Base-by-base conservation (phyloP, 169 alveolate species). In the Plasmodium chabaudi region DNA sequence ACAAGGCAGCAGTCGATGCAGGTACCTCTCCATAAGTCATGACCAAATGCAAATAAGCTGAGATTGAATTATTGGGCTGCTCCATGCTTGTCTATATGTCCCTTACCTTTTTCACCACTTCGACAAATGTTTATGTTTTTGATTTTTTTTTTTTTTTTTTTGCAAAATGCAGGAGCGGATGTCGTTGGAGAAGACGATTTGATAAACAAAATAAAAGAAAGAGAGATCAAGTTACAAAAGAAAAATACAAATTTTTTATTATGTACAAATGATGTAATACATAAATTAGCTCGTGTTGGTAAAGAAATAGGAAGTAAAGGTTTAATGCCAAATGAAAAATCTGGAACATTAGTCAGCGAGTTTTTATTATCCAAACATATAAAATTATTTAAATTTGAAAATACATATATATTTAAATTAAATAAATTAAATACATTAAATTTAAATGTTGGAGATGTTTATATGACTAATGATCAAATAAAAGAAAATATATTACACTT, bases 401-500 rank as follows among this genome's bases (percentile, higher is more conserved):
- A 82, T 82, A 67, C 90, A 10, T 82, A 82, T 47, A 82, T 92
- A 19, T 70, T 94, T 46, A 87, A 92, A 49, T 63, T 94, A 25
- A 94, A 94, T 64, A 92, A 91, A 63, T 86, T 88, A 39, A 94
- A 94, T 51, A 94, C 93, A 44, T 72, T 94, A 61, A 94, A 94
- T 88, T 87, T 94, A 74, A 94, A 94, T 74, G 91, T 94, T 61
- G 96, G 95, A 2, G 96, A 94, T 73, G 94, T 94, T n/a, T 65
- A 93, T 42, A 94, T 94, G 96, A 70, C 94, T 27, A 65, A 59
- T 67, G 96, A 94, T 59, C 92, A 94, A 51, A 94, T 94, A n/a
- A 88, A 94, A 44, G 92, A 91, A 70, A 94, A 94, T 61, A 65
- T 94, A 39, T 53, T 60, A 7, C 46, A 82, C 44, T 47, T 82